These are phyloP conservation scores for Fusarium armeniacum DNA, from an alignment of 2,329 filamentous ascomycete species.

Conservation along the genomic window DNA sequence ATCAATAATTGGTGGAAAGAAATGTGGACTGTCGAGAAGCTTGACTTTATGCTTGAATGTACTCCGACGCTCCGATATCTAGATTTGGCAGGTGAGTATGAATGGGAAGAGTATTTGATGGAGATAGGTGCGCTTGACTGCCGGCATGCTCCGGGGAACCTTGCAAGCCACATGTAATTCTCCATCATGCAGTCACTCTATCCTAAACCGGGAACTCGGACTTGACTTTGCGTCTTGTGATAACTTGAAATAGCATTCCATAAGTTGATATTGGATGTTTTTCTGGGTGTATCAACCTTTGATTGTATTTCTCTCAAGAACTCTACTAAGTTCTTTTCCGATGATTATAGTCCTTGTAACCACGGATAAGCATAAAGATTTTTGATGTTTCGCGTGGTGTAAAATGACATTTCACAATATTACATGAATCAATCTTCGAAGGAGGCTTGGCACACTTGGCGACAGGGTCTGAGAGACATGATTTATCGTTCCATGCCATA, in stretches of 20 bases:
- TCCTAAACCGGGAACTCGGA: neutral
- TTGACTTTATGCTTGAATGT: constrained; percentile 29
- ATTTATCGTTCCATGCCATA: too few relatives aligned
- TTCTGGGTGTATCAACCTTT: too few relatives aligned
- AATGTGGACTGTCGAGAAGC: neutral
- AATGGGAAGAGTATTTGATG: neutral
- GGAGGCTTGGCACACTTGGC: neutral
- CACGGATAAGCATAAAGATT: neutral
- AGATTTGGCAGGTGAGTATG: constrained; percentile 5
- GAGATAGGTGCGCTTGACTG: constrained; percentile 21
- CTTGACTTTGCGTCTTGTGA: neutral
- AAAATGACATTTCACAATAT: neutral
- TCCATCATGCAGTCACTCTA: neutral
- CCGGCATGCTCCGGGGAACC: neutral
- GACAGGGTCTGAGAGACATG: neutral
- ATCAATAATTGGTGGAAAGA: constrained; percentile 13
- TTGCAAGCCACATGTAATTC: neutral
- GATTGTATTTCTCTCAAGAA: neutral
- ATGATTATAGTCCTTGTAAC: accelerated
- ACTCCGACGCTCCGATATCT: constrained; percentile 21
- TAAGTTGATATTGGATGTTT: neutral
- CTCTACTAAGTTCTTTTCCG: neutral
- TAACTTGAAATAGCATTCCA: accelerated
- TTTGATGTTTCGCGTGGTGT: too few relatives aligned
- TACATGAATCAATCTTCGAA: neutral